Conservation (phyloP, 78 protist genomes). For the Dictyostelium purpureum region DNA sequence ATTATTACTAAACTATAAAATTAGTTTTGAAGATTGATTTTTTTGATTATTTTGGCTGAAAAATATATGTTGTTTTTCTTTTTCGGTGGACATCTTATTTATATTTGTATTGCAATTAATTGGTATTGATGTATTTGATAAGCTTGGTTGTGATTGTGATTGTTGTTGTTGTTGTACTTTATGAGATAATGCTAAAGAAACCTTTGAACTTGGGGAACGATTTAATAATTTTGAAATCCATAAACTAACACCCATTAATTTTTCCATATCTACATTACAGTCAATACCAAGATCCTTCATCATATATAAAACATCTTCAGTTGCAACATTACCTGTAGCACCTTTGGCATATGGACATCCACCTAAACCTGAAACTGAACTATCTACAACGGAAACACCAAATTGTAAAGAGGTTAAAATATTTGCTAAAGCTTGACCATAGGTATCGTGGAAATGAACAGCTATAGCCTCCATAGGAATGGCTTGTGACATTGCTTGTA, state of each 20-base stretch:
- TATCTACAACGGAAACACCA: slow-evolving; percentile 88
- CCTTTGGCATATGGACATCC: slow-evolving; percentile 97
- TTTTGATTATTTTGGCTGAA: background rate
- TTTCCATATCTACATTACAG: slow-evolving; percentile 75
- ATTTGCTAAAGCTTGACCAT: slow-evolving; percentile 96
- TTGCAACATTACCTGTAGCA: slow-evolving; percentile 95
- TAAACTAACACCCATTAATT: slow-evolving; percentile 61
- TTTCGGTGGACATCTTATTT: background rate
- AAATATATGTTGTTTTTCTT: slow-evolving; percentile 14
- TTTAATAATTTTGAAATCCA: slow-evolving; percentile 59
- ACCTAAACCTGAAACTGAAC: slow-evolving; percentile 94
- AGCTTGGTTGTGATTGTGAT: background rate
- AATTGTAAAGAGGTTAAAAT: slow-evolving; percentile 86
- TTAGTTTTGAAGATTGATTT: too few relatives aligned
- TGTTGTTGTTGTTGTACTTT: background rate
- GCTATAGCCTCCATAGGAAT: slow-evolving; percentile 85
- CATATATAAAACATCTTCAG: slow-evolving; percentile 95
- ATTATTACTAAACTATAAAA: too few relatives aligned
- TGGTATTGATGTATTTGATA: background rate
- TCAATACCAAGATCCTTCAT: slow-evolving; percentile 91
- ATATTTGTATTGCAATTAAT: slow-evolving; percentile 4
- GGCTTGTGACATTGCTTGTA: slow-evolving; percentile 56
- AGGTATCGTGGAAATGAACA: slow-evolving; percentile 96
- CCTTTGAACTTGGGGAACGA: slow-evolving; percentile 60
- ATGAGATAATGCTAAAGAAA: slow-evolving; percentile 63